These are phyloP conservation scores for Laburnicola sp. DNA, from an alignment of 2,329 filamentous ascomycete genomes.

Conservation along the genomic window DNA sequence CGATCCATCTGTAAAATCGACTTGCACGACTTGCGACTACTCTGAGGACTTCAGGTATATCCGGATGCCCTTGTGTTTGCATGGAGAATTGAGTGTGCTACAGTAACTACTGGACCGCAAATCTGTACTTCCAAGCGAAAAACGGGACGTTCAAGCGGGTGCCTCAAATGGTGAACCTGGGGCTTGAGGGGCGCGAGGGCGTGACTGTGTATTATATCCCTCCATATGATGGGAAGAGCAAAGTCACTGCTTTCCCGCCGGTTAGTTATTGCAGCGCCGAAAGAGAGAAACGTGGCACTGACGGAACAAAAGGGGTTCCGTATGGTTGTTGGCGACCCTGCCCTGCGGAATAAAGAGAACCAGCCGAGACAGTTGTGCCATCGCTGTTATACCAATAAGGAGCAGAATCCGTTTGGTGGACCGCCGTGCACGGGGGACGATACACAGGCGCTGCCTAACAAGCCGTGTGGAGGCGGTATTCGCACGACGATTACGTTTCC, in stretches of 20 bases:
- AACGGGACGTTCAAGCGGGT: conserved; percentile 37
- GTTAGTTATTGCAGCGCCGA: conserved; percentile 1
- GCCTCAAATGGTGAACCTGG: conserved; percentile 34
- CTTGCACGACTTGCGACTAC: conserved; percentile 39
- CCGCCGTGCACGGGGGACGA: conserved; percentile 44
- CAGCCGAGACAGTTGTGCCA: conserved; percentile 47
- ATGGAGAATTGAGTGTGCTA: background rate
- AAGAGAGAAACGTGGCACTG: background rate
- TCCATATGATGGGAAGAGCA: conserved; percentile 36
- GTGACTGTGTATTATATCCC: conserved; percentile 38
- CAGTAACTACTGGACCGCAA: conserved; percentile 39
- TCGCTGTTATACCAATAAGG: conserved; percentile 50
- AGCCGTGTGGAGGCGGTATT: conserved; percentile 46
- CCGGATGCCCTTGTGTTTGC: background rate
- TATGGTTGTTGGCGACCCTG: conserved; percentile 32
- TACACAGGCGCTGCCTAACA: conserved; percentile 28
- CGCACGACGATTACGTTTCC: conserved; percentile 54
- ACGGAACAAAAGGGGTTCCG: conserved; percentile 23
- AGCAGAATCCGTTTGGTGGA: conserved; percentile 45
- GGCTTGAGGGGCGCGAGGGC: conserved; percentile 27
- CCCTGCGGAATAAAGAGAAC: conserved; percentile 19
- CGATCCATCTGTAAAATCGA: conserved; percentile 29
- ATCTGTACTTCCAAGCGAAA: conserved; percentile 56
- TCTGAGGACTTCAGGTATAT: conserved; percentile 26
- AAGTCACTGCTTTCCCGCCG: conserved; percentile 40